A percentile compares a stretch with the other conserved stretches of the same genome.
Evolutionary conservation across 2,329 filamentous ascomycete genomes (phyloP).

Genomic region (Diaporthe aspalathi): DNA sequence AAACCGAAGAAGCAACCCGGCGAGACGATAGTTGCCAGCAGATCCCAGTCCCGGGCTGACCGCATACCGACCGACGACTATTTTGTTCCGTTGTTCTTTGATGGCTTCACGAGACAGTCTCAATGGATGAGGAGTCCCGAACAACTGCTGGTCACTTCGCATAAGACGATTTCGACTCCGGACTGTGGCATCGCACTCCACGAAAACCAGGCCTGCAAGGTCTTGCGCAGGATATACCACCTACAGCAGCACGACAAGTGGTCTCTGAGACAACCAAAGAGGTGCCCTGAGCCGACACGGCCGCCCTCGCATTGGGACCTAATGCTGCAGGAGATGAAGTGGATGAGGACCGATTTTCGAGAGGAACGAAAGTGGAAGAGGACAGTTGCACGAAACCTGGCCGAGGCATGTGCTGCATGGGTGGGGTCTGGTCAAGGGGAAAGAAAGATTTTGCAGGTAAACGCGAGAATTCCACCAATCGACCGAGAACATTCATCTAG

Average conservation of each 20-base stretch:
- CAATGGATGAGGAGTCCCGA: slow-evolving; percentile 73
- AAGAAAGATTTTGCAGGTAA: slow-evolving; percentile 76
- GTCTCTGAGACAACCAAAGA: slow-evolving; percentile 90
- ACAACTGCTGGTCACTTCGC: slow-evolving; percentile 81
- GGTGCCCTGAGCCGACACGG: slow-evolving; percentile 82
- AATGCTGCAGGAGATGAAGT: slow-evolving; percentile 90
- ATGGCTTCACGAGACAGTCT: slow-evolving; percentile 65
- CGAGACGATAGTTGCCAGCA: slow-evolving; percentile 59
- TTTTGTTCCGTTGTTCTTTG: slow-evolving; percentile 71
- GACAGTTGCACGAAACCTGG: slow-evolving; percentile 81
- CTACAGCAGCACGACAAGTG: slow-evolving; percentile 92
- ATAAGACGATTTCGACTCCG: slow-evolving; percentile 89
- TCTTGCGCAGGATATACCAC: slow-evolving; percentile 87
- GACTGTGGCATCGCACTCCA: slow-evolving; percentile 86
- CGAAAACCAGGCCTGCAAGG: slow-evolving; percentile 88
- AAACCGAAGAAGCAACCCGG: slow-evolving; percentile 67
- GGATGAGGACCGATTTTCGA: slow-evolving; percentile 97
- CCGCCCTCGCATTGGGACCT: slow-evolving; percentile 87
- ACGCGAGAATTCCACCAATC: slow-evolving; percentile 60
- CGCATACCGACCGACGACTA: slow-evolving; percentile 67
- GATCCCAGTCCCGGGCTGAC: slow-evolving; percentile 51
- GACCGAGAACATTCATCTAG: slow-evolving; percentile 27
- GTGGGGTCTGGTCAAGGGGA: slow-evolving; percentile 73
- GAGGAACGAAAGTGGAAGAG: slow-evolving; percentile 96
- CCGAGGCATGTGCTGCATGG: slow-evolving; percentile 87